phyloP scores from a whole-genome alignment of 2,329 filamentous ascomycete genomes.

The Coccinonectria pachysandricola region DNA sequence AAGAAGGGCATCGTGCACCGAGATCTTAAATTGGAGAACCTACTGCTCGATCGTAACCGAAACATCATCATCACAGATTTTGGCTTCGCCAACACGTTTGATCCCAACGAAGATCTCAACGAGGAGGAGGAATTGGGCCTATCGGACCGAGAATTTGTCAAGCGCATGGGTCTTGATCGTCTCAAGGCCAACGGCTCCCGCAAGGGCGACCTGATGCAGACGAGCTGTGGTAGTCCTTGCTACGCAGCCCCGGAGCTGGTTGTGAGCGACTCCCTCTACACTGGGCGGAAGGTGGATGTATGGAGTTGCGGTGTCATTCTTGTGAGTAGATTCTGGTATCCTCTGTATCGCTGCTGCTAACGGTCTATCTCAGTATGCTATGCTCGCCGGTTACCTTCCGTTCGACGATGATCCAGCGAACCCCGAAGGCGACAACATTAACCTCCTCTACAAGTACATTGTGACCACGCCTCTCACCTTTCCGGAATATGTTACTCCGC shows the following conservation, averaged over 20 bases:
- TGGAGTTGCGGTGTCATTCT: slow-evolving; percentile 99
- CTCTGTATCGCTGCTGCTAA: slow-evolving; percentile 5
- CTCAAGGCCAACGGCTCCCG: slow-evolving; percentile 64
- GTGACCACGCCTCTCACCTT: slow-evolving; percentile 95
- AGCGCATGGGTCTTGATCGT: slow-evolving; percentile 74
- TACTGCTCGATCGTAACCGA: slow-evolving; percentile 87
- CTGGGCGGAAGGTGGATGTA: slow-evolving; percentile 93
- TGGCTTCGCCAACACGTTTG: slow-evolving; percentile 96
- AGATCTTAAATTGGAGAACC: slow-evolving; percentile 91
- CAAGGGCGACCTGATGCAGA: slow-evolving; percentile 95
- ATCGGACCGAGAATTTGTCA: slow-evolving; percentile 78
- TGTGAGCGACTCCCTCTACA: slow-evolving; percentile 94
- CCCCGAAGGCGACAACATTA: slow-evolving; percentile 98
- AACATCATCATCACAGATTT: slow-evolving; percentile 99
- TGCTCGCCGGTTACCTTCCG: slow-evolving; percentile 93
- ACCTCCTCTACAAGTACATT: slow-evolving; percentile 98
- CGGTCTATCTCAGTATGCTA: slow-evolving; percentile 68
- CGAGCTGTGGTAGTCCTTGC: slow-evolving; percentile 94
- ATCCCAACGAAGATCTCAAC: slow-evolving; percentile 73
- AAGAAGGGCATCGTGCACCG: slow-evolving; percentile 98
- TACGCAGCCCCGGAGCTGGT: slow-evolving; percentile 96
- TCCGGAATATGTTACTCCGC: slow-evolving; percentile 96
- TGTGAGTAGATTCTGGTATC: slow-evolving; percentile 44
- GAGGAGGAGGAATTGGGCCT: slow-evolving; percentile 87
- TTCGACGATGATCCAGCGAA: slow-evolving; percentile 98